Percentiles rank a stretch among this genome's conserved stretches.
Evolutionary conservation across 495 filamentous ascomycete species (phyloP).

Genomic region (Cudoniella acicularis): DNA sequence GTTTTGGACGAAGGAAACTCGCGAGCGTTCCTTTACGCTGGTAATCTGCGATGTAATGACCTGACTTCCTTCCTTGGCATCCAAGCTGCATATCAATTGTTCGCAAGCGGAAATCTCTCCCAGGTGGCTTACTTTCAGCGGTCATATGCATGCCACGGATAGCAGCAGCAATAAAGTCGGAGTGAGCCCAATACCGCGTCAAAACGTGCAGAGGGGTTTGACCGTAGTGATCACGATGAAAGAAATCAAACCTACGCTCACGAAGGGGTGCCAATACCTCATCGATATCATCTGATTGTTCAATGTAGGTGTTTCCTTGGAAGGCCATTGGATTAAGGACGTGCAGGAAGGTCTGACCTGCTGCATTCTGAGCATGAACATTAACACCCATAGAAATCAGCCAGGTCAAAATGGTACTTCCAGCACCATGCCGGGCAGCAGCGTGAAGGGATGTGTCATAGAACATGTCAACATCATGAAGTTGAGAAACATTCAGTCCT

Average conservation of each 20-base stretch:
- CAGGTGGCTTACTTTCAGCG: background rate
- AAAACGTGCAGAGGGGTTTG: background rate
- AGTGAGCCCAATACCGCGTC: background rate
- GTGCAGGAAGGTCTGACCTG: slow-evolving; percentile 7
- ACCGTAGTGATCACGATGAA: background rate
- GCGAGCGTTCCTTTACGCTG: background rate
- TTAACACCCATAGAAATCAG: slow-evolving; percentile 31
- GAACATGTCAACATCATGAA: slow-evolving; percentile 1
- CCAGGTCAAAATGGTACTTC: background rate
- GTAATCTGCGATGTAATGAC: background rate
- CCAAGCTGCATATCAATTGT: background rate
- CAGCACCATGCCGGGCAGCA: background rate
- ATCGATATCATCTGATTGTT: no score
- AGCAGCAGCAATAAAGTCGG: background rate
- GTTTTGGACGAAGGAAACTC: background rate
- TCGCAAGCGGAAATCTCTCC: background rate
- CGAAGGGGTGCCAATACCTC: background rate
- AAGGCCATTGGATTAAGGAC: background rate
- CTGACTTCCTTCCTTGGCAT: background rate
- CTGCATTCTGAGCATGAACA: slow-evolving; percentile 27
- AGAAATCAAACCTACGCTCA: background rate
- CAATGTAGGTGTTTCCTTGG: background rate
- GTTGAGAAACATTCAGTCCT: background rate
- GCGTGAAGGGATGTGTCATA: background rate
- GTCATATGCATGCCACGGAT: background rate